Evolutionary conservation across 306 rosid species (phyloP).

Genomic region (Acacia crassicarpa): DNA sequence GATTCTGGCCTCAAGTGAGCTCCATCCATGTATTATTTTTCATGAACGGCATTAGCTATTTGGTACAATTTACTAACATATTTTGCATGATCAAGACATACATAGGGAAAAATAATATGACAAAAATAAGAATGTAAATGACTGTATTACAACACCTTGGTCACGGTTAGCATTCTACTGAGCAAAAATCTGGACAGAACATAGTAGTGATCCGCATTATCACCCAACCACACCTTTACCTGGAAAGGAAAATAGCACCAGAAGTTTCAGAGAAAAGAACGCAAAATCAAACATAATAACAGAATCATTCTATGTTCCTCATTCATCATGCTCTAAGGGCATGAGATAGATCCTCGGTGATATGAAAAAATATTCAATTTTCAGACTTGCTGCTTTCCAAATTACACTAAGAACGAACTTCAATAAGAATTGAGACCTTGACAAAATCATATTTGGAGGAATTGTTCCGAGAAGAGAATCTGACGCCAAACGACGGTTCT

Average conservation of each 20-base stretch:
- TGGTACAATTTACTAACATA: no score
- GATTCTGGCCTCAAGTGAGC: no score
- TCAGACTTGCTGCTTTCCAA: neutral
- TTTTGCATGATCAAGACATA: neutral
- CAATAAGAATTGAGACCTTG: constrained; percentile 46
- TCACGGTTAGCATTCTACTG: constrained; percentile 87
- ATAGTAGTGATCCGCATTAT: constrained; percentile 92
- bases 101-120: neutral
- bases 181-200: constrained; percentile 93
- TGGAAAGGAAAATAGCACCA: constrained; percentile 14
- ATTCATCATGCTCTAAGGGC: neutral
- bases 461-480: constrained; percentile 75
- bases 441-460: constrained; percentile 97
- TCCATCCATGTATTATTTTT: no score
- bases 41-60: no score
- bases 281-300: neutral
- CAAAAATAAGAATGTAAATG: neutral
- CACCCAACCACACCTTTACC: constrained; percentile 99
- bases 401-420: neutral
- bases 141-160: constrained; percentile 57
- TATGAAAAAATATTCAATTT: constrained; percentile 4
- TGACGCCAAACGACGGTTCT: constrained; percentile 39
- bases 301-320: neutral
- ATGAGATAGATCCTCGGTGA: neutral
- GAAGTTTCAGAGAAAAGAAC: neutral